Evolutionary conservation across 495 filamentous ascomycete species (phyloP).

Genomic region (Penicillium malachiteum): DNA sequence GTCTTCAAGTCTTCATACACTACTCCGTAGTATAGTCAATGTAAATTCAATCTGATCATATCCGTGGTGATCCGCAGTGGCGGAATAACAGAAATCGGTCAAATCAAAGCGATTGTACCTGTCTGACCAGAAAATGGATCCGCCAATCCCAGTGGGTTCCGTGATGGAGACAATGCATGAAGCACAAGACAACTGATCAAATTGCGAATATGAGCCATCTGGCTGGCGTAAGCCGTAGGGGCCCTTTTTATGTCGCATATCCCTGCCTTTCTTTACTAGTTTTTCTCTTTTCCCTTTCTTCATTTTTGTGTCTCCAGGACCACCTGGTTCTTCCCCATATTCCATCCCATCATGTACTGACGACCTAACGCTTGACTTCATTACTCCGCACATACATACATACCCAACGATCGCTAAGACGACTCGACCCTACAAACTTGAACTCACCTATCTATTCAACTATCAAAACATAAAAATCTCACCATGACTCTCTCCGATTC

Average conservation of each 20-base stretch:
- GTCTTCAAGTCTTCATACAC: no score
- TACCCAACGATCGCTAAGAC: neutral
- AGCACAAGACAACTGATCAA: neutral
- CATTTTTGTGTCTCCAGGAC: neutral
- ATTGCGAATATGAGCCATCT: conserved; percentile 7
- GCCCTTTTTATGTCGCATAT: conserved; percentile 1
- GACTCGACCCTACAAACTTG: neutral
- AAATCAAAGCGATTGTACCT: conserved; percentile 5
- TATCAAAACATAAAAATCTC: neutral
- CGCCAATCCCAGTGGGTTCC: neutral
- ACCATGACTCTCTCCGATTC: conserved; percentile 31
- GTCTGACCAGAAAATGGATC: neutral
- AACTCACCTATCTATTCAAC: neutral
- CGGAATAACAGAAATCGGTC: neutral
- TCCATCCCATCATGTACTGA: conserved; percentile 1
- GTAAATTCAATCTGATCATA: neutral
- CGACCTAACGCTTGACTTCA: neutral
- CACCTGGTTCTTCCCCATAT: no score
- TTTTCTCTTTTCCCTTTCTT: neutral
- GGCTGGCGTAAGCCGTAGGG: neutral
- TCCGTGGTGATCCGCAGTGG: conserved; percentile 1
- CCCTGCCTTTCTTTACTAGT: neutral
- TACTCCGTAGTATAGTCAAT: no score
- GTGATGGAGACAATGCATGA: neutral
- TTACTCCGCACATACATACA: no score